Conservation (phyloP, 2,329 filamentous ascomycete genomes). For the Aspergillus intermedius region DNA sequence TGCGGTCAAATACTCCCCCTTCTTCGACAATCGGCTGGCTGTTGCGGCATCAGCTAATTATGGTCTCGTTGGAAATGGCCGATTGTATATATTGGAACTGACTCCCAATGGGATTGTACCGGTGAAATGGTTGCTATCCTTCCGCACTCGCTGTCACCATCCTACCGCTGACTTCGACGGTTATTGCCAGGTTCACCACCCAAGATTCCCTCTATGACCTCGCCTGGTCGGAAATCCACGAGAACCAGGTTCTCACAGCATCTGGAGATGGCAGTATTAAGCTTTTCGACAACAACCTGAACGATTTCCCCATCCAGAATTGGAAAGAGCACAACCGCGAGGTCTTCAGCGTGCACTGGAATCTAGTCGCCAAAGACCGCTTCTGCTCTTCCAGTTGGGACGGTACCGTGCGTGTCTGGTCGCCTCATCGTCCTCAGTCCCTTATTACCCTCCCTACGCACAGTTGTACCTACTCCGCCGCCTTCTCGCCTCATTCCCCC, state of each 20-base stretch:
- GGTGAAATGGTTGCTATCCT: conserved; percentile 62
- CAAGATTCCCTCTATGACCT: conserved; percentile 95
- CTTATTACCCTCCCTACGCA: conserved; percentile 84
- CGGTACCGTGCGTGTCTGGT: conserved; percentile 93
- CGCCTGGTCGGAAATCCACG: conserved; percentile 91
- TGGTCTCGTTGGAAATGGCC: conserved; percentile 91
- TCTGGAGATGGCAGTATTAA: conserved; percentile 93
- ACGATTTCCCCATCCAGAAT: conserved; percentile 79
- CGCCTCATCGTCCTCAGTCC: conserved; percentile 66
- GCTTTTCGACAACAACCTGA: conserved; percentile 77
- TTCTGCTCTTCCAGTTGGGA: conserved; percentile 95
- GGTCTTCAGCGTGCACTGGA: conserved; percentile 90
- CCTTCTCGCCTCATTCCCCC: conserved; percentile 83
- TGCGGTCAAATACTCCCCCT: conserved; percentile 96
- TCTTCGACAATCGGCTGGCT: conserved; percentile 90
- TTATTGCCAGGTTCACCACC: conserved; percentile 69
- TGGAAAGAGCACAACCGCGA: conserved; percentile 93
- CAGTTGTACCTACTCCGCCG: conserved; percentile 87
- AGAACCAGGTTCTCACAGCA: conserved; percentile 84
- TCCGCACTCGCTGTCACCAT: not conserved
- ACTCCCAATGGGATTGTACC: conserved; percentile 76
- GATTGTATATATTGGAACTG: conserved; percentile 75
- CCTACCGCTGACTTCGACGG: conserved; percentile 2
- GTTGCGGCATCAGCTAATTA: conserved; percentile 91
- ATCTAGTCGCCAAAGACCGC: conserved; percentile 78